Conservation (phyloP, 768 basidiomycete species). For the Scleroderma bovista region DNA sequence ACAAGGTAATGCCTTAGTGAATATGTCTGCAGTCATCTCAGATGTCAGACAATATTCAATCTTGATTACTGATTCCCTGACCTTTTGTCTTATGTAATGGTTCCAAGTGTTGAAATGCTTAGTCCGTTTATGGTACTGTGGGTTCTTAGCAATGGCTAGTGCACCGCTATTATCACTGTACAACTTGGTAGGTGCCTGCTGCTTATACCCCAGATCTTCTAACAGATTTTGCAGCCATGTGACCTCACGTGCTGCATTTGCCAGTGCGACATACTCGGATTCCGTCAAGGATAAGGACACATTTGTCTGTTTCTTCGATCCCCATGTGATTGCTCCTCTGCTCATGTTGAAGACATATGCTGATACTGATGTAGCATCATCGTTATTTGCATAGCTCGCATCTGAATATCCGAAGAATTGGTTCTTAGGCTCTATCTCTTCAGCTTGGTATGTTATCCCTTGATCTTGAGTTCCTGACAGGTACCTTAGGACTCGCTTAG, state of each 20-base stretch:
- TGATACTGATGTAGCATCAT: conserved; percentile 14
- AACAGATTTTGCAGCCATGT: conserved; percentile 27
- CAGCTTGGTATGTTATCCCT: neutral
- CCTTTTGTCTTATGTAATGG: conserved; percentile 25
- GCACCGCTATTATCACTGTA: conserved; percentile 18
- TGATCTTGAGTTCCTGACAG: too few relatives aligned
- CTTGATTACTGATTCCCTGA: conserved; percentile 10
- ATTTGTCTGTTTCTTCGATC: conserved; percentile 29
- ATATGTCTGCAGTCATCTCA: conserved; percentile 20
- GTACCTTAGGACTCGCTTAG: too few relatives aligned
- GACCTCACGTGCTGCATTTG: neutral
- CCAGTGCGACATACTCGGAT: conserved; percentile 5
- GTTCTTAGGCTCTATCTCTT: neutral
- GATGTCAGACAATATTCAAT: conserved; percentile 15
- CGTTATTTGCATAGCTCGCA: conserved; percentile 22
- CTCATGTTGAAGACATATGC: conserved; percentile 22
- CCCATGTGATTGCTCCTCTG: conserved; percentile 26
- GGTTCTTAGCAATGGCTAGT: conserved; percentile 21
- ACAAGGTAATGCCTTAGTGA: conserved; percentile 4
- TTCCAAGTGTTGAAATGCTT: conserved; percentile 12
- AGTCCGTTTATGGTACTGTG: conserved; percentile 19
- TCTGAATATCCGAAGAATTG: conserved; percentile 15
- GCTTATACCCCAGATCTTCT: conserved; percentile 21
- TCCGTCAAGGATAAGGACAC: conserved; percentile 7
- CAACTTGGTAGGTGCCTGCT: conserved; percentile 11